Conservation (phyloP, 2,329 filamentous ascomycete species). For the Colletotrichum nymphaeae region DNA sequence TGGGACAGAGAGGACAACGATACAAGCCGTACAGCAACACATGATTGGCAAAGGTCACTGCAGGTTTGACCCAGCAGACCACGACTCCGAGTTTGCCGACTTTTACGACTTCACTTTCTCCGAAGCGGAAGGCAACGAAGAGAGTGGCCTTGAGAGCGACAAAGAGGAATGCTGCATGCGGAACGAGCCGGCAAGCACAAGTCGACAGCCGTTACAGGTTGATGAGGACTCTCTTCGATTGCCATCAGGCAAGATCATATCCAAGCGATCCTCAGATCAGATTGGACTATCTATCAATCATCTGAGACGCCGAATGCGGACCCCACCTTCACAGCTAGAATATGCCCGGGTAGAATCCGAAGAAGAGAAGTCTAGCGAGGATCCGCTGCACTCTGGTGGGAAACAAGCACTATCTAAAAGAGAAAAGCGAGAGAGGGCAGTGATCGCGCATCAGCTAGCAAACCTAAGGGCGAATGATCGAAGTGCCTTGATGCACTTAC, state of each 20-base stretch:
- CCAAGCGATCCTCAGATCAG: slow-evolving; percentile 37
- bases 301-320: neutral
- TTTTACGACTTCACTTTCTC: slow-evolving; percentile 47
- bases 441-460: slow-evolving; percentile 37
- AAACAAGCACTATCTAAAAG: slow-evolving; percentile 12
- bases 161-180: neutral
- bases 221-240: slow-evolving; percentile 47
- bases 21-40: slow-evolving; percentile 60
- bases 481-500: slow-evolving; percentile 41
- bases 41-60: slow-evolving; percentile 63
- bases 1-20: slow-evolving; percentile 53
- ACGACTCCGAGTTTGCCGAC: slow-evolving; percentile 50
- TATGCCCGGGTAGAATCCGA: neutral
- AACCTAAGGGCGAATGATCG: slow-evolving; percentile 42
- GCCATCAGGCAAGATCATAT: slow-evolving; percentile 50
- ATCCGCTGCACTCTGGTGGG: neutral
- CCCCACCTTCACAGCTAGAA: neutral
- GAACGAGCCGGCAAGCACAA: neutral
- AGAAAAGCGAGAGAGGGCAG: slow-evolving; percentile 28
- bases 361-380: neutral
- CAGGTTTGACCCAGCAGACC: slow-evolving; percentile 48
- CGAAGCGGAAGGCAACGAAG: neutral
- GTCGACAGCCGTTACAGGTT: neutral
- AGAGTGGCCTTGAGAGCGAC: slow-evolving; percentile 36
- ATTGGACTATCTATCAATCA: neutral